Evolutionary conservation across 129 eudicot genomes (phyloP).

Genomic region (Smallanthus sonchifolius): DNA sequence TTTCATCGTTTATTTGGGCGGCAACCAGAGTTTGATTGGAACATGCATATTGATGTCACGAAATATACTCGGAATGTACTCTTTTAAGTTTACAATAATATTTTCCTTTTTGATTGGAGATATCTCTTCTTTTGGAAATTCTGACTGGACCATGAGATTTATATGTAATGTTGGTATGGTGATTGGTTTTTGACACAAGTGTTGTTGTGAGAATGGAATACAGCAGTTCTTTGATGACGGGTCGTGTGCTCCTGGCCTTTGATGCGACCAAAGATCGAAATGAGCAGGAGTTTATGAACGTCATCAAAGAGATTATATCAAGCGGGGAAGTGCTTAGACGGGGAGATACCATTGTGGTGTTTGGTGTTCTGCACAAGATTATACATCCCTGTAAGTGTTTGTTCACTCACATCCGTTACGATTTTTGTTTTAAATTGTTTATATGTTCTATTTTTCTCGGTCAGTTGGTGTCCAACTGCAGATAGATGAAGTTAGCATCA

Average conservation of each 20-base stretch:
- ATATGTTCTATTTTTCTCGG: background rate
- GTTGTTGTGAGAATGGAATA: constrained; percentile 22
- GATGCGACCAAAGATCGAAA: constrained; percentile 63
- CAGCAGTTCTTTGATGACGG: constrained; percentile 38
- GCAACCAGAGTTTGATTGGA: background rate
- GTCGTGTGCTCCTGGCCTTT: constrained; percentile 52
- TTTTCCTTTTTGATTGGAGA: constrained; percentile 7
- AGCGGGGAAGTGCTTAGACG: constrained; percentile 43
- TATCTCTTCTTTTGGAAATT: background rate
- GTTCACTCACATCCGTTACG: background rate
- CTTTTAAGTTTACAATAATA: background rate
- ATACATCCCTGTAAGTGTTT: constrained; percentile 63
- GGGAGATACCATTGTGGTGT: constrained; percentile 55
- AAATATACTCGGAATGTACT: constrained; percentile 23
- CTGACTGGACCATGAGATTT: background rate
- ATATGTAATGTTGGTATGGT: background rate
- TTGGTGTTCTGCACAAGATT: constrained; percentile 61
- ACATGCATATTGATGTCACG: constrained; percentile 5
- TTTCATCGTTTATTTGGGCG: constrained; percentile 6
- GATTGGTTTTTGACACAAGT: background rate
- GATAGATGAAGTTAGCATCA: constrained; percentile 45
- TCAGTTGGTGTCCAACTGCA: constrained; percentile 73
- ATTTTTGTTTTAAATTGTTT: background rate
- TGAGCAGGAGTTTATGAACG: constrained; percentile 40
- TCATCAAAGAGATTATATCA: constrained; percentile 37